phyloP scores from a whole-genome alignment of 495 filamentous ascomycete species.

The Aspergillus affinis region DNA sequence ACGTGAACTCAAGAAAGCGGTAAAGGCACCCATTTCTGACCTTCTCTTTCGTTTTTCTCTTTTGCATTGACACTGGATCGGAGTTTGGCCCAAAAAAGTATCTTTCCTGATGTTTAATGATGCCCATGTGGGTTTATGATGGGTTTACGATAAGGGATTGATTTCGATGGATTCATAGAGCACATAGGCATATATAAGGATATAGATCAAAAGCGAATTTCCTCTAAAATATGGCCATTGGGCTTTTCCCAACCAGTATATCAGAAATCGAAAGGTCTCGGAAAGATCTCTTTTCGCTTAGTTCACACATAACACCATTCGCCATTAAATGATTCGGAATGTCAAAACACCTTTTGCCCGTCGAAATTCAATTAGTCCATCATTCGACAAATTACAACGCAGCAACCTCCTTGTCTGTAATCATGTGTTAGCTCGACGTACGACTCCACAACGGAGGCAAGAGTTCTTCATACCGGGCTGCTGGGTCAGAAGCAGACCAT shows the following conservation, averaged over 20 bases:
- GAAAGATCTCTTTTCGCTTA: conserved; percentile 4
- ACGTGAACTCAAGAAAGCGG: conserved; percentile 80
- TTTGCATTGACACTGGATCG: conserved; percentile 25
- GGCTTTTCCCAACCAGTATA: conserved; percentile 3
- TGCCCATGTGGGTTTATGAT: conserved; percentile 20
- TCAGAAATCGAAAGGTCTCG: conserved; percentile 1
- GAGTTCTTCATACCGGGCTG: conserved; percentile 50
- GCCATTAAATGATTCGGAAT: conserved; percentile 38
- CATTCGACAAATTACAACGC: conserved; percentile 27
- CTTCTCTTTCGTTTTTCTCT: conserved; percentile 13
- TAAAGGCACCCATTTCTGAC: conserved; percentile 23
- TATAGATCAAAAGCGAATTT: conserved; percentile 17
- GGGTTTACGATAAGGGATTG: conserved; percentile 22
- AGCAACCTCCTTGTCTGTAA: conserved; percentile 31
- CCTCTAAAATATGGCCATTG: conserved; percentile 4
- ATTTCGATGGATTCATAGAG: conserved; percentile 13
- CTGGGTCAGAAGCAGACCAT: conserved; percentile 82
- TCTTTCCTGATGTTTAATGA: conserved; percentile 3
- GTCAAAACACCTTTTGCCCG: conserved; percentile 31
- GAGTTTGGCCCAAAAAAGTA: conserved; percentile 42
- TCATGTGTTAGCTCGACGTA: conserved; percentile 14
- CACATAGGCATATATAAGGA: conserved; percentile 20
- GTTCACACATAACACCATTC: conserved; percentile 47
- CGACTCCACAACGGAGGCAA: neutral
- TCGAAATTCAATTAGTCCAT: conserved; percentile 22